These are phyloP conservation scores for Phylloporus sp. DNA, from an alignment of 768 basidiomycete genomes.

Conservation along the genomic window DNA sequence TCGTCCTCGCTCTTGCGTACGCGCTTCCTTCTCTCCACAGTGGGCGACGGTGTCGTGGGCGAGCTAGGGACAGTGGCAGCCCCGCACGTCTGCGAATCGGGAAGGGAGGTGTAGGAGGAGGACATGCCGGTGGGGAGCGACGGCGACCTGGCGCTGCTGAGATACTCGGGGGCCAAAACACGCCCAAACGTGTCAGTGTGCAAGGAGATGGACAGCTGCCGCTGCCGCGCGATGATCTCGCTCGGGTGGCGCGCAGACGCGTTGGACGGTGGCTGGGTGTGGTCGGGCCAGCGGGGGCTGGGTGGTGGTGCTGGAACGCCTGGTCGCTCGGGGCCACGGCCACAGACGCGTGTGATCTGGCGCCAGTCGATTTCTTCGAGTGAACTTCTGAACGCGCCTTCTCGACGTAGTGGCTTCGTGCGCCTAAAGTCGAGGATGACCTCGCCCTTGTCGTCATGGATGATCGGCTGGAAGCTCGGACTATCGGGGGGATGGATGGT, in stretches of 20 bases:
- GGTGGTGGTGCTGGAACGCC: not conserved
- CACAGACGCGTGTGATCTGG: constrained; percentile 5
- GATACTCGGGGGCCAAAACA: constrained; percentile 1
- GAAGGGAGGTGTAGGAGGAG: not conserved
- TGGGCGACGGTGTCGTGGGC: no score
- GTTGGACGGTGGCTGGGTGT: not conserved
- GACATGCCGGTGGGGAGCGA: not conserved
- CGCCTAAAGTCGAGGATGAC: constrained; percentile 10
- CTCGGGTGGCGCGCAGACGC: not conserved
- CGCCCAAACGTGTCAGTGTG: constrained; percentile 13
- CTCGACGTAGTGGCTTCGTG: constrained; percentile 13
- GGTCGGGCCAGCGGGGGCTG: constrained; percentile 12
- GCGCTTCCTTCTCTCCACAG: constrained; percentile 14
- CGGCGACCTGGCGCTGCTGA: not conserved
- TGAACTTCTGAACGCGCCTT: constrained; percentile 18
- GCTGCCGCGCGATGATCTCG: constrained; percentile 10
- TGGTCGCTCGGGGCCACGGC: constrained; percentile 10
- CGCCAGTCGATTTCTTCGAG: constrained; percentile 7
- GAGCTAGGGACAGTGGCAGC: constrained; percentile 7
- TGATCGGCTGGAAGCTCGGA: constrained; percentile 8
- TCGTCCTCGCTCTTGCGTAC: constrained; percentile 6
- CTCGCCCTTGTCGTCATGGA: constrained; percentile 18
- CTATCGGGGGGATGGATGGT: constrained; percentile 20
- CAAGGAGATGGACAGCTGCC: not conserved
- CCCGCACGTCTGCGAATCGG: no score